These are phyloP conservation scores for Panaeolus cyanescens DNA, from an alignment of 768 basidiomycete species.

Conservation along the genomic window DNA sequence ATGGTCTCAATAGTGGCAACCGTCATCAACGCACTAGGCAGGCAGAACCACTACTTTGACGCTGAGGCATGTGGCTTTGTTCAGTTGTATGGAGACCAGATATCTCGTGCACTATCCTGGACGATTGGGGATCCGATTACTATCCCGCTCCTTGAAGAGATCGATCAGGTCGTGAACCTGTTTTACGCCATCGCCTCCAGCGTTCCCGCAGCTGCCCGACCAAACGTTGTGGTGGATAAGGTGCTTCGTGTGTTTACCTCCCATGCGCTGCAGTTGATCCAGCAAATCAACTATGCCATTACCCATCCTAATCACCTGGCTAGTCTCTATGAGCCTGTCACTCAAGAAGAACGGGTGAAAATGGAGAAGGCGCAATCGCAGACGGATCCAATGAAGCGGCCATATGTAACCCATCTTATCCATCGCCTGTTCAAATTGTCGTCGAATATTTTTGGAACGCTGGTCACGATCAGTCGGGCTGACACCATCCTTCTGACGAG, in stretches of 20 bases:
- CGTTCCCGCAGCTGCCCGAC: slow-evolving; percentile 44
- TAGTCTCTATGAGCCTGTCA: slow-evolving; percentile 78
- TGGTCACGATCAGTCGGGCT: slow-evolving; percentile 70
- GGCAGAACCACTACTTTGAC: slow-evolving; percentile 77
- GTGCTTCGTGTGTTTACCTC: slow-evolving; percentile 70
- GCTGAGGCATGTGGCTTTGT: slow-evolving; percentile 85
- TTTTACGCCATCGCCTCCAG: slow-evolving; percentile 75
- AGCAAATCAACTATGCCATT: slow-evolving; percentile 87
- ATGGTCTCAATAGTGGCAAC: slow-evolving; percentile 82
- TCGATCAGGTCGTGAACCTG: slow-evolving; percentile 76
- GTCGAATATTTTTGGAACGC: slow-evolving; percentile 66
- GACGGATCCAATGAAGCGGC: slow-evolving; percentile 66
- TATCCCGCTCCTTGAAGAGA: slow-evolving; percentile 76
- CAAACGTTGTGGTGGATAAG: slow-evolving; percentile 55
- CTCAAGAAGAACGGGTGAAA: slow-evolving; percentile 67
- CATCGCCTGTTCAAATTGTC: slow-evolving; percentile 73
- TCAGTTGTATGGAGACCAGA: slow-evolving; percentile 82
- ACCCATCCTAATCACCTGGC: slow-evolving; percentile 90
- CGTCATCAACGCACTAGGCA: slow-evolving; percentile 62
- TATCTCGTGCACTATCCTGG: slow-evolving; percentile 78
- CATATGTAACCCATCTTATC: slow-evolving; percentile 70
- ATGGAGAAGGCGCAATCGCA: slow-evolving; percentile 66
- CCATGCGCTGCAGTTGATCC: slow-evolving; percentile 72
- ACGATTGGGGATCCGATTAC: slow-evolving; percentile 79
- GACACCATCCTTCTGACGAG: slow-evolving; percentile 66